phyloP scores from a whole-genome alignment of 345 rosid species.

The Cardamine occulta region DNA sequence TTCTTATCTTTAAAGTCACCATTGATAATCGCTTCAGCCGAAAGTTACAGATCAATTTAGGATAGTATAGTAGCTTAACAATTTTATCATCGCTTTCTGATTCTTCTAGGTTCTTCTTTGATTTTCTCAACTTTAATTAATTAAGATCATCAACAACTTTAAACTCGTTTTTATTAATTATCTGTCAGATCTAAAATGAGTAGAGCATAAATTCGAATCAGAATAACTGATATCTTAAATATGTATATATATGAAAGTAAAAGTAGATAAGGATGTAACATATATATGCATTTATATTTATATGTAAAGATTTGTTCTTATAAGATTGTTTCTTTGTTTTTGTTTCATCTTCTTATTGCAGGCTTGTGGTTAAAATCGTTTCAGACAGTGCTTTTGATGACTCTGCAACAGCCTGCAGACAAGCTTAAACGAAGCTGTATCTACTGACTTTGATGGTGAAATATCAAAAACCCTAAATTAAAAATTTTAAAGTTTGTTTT shows the following conservation, averaged over 20 bases:
- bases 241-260: constrained; percentile 23
- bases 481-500: neutral
- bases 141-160: constrained; percentile 4
- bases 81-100: constrained; percentile 35
- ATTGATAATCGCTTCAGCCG: constrained; percentile 38
- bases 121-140: neutral
- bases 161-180: neutral
- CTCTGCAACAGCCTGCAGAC: constrained; percentile 50
- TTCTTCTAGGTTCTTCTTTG: constrained; percentile 25
- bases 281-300: neutral
- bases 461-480: constrained; percentile 56
- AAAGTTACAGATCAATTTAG: constrained; percentile 28
- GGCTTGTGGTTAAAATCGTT: constrained; percentile 48
- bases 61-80: constrained; percentile 11
- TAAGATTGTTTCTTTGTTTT: constrained; percentile 39
- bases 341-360: constrained; percentile 50
- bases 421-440: constrained; percentile 60
- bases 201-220: constrained; percentile 22
- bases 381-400: constrained; percentile 72
- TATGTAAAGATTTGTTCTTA: constrained; percentile 36
- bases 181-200: constrained; percentile 43
- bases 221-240: constrained; percentile 28
- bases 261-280: constrained; percentile 35
- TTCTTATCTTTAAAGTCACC: constrained; percentile 37
- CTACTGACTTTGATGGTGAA: constrained; percentile 87